Evolutionary conservation across 805 yeast species (phyloP).

Genomic region (Saturnispora bothae): DNA sequence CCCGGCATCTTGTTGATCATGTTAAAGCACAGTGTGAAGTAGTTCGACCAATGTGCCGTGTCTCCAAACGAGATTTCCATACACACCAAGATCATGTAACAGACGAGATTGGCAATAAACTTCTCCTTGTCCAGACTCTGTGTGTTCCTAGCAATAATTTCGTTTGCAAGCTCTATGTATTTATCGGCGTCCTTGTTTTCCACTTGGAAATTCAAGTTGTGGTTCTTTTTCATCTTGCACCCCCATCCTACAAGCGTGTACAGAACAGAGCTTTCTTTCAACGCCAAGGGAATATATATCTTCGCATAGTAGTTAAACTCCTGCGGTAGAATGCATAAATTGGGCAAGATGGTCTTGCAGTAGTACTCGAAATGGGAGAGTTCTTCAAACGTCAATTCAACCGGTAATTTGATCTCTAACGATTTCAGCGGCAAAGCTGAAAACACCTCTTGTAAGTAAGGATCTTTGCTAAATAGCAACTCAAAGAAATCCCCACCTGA

Average conservation of each 20-base stretch:
- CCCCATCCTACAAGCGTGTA: slow-evolving; percentile 49
- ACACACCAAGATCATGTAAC: slow-evolving; percentile 24
- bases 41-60: slow-evolving; percentile 26
- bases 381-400: slow-evolving; percentile 13
- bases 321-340: slow-evolving; percentile 38
- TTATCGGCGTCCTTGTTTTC: slow-evolving; percentile 16
- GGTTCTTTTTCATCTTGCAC: slow-evolving; percentile 22
- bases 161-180: slow-evolving; percentile 13
- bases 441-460: slow-evolving; percentile 10
- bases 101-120: slow-evolving; percentile 20
- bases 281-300: slow-evolving; percentile 46
- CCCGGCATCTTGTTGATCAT: slow-evolving; percentile 20
- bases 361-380: slow-evolving; percentile 35
- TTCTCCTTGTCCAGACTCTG: slow-evolving; percentile 13
- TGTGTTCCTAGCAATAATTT: slow-evolving; percentile 8
- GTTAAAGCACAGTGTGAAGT: slow-evolving; percentile 22
- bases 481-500: slow-evolving; percentile 6
- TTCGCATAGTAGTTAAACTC: slow-evolving; percentile 41
- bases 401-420: slow-evolving; percentile 16
- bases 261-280: slow-evolving; percentile 35
- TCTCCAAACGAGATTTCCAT: slow-evolving; percentile 27
- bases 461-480: slow-evolving; percentile 10
- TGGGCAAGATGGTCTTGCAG: slow-evolving; percentile 33
- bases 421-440: slow-evolving; percentile 8
- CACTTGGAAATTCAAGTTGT: slow-evolving; percentile 16